phyloP scores from a whole-genome alignment of 2,329 filamentous ascomycete species.

The Botryotinia convoluta region DNA sequence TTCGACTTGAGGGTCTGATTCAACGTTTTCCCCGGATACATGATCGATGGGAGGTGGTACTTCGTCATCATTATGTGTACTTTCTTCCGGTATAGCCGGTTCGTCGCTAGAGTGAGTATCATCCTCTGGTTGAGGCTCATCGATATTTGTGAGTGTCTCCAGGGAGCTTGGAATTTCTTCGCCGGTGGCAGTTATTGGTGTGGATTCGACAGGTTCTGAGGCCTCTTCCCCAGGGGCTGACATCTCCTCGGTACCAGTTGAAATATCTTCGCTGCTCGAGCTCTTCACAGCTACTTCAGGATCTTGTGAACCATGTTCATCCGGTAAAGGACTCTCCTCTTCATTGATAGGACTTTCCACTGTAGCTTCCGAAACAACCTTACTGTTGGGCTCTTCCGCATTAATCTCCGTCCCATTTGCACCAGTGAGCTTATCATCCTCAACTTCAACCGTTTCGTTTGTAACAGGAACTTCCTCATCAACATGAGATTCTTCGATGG shows the following conservation, averaged over 20 bases:
- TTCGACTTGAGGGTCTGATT: background rate
- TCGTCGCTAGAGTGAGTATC: background rate
- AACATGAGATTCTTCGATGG: background rate
- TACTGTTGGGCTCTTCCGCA: background rate
- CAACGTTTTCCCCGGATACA: background rate
- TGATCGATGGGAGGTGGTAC: background rate
- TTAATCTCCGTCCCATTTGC: background rate
- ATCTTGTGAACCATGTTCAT: background rate
- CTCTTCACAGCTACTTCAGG: background rate
- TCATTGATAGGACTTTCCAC: background rate
- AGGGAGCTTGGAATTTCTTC: background rate
- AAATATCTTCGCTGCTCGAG: background rate
- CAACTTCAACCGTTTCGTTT: background rate
- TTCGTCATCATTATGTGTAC: background rate
- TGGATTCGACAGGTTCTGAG: background rate
- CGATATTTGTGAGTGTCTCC: background rate
- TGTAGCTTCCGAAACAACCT: background rate
- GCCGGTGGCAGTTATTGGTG: background rate
- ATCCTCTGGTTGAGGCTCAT: background rate
- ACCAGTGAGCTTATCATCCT: background rate
- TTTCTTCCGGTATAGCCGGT: background rate
- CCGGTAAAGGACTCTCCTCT: background rate
- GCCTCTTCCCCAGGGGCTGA: background rate
- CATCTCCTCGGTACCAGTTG: background rate
- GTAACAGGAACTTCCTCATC: background rate